Base-by-base conservation (phyloP, 805 yeast genomes). In the Metschnikowia continentalis region DNA sequence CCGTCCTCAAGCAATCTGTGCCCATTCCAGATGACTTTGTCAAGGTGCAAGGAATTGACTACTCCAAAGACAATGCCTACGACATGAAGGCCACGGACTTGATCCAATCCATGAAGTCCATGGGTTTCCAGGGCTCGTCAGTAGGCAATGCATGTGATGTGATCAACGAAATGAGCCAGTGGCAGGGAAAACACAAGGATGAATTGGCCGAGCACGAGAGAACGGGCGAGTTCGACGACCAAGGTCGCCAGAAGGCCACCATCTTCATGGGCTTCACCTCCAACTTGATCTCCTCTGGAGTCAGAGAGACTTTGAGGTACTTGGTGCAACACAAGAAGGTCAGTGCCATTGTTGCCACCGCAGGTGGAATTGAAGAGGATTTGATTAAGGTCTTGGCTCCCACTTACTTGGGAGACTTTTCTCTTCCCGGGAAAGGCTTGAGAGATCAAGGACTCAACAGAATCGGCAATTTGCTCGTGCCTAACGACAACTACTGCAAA, bases 331-430 rank as follows among this genome's bases (percentile, higher is more conserved):
- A 95, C 73, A 92, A 90, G 69, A 88, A 87, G 81, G 96, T 94
- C 42, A 86, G 90, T 61, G 98, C 96, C 15, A 82, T 94, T 61
- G 99, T 94, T 46, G 86, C 98, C n/a, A 81, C 92, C 55, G 99
- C 97, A 20, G 99, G 99, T 58, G 99, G 99, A 59, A 84, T 94
- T 54, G 99, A 94, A 69, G 99, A 94, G 74, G 99, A 94, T 71
- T 73, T 94, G 46, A 94, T 94, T 76, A 94, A 94, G 70, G 90
- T 96, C 66, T 76, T 94, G 50, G 99, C 98, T 2, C 97, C 97
- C 50, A 94, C 99, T 6, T 91, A 84, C 63, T 75, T 95, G 77
- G 97, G 99, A 48, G 97, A 90, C 46, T 94, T 90, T 68, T 68
- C 86, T 41, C 76, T 92, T 58, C 82, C 84, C 14, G 99, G 99